These are phyloP conservation scores for Trichophyton mentagrophytes DNA, from an alignment of 2,329 filamentous ascomycete genomes.

Conservation along the genomic window DNA sequence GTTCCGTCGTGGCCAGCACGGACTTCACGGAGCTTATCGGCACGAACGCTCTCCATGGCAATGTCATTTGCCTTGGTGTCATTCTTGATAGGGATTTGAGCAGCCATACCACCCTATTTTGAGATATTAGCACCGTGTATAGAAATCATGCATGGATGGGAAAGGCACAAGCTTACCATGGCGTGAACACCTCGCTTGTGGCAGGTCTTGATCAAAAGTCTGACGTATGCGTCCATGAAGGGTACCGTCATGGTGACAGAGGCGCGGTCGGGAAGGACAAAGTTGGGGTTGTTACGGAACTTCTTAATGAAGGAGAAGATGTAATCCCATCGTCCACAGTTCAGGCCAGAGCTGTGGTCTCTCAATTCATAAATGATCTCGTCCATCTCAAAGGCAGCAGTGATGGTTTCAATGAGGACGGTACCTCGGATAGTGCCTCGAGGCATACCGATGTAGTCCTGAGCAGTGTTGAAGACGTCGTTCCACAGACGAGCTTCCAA, in stretches of 20 bases:
- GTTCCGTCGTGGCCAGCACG: constrained; percentile 91
- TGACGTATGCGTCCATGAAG: constrained; percentile 97
- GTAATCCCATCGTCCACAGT: constrained; percentile 99
- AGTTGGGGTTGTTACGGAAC: constrained; percentile 87
- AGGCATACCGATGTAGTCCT: constrained; percentile 82
- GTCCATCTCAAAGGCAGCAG: constrained; percentile 98
- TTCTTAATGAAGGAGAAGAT: constrained; percentile 99
- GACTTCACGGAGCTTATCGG: constrained; percentile 92
- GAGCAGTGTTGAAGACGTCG: constrained; percentile 88
- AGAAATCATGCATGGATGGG: not conserved
- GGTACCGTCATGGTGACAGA: constrained; percentile 94
- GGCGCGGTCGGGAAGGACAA: constrained; percentile 83
- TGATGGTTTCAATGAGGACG: constrained; percentile 93
- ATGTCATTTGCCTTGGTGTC: constrained; percentile 80
- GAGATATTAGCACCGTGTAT: not conserved
- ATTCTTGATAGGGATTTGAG: constrained; percentile 97
- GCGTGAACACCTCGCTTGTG: constrained; percentile 94
- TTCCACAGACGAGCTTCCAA: constrained; percentile 97
- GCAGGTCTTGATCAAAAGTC: constrained; percentile 95
- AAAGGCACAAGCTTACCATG: constrained; percentile 45
- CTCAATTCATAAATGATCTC: constrained; percentile 99
- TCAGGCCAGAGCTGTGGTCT: constrained; percentile 89
- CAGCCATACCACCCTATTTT: constrained; percentile 70
- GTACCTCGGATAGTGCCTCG: constrained; percentile 89
- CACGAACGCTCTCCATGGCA: constrained; percentile 84